These are phyloP conservation scores for Fusarium sp. DNA, from an alignment of 2,329 filamentous ascomycete species.

Conservation along the genomic window DNA sequence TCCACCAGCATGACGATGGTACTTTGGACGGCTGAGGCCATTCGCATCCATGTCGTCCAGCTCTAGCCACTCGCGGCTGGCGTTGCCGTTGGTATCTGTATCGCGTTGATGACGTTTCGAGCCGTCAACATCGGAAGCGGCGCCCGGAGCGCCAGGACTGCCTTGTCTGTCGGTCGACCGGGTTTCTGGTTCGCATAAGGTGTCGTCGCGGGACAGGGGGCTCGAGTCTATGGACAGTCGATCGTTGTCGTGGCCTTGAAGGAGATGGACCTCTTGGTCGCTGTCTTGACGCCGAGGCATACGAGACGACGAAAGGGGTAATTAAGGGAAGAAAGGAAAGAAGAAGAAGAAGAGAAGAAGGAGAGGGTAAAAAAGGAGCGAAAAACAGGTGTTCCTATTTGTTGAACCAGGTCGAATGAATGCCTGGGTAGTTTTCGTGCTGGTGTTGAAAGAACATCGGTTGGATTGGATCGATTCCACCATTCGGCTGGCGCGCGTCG, in stretches of 20 bases:
- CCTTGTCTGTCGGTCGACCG: slow-evolving; percentile 36
- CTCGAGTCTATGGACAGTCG: slow-evolving; percentile 21
- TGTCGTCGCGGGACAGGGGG: slow-evolving; percentile 36
- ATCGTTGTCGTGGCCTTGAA: slow-evolving; percentile 30
- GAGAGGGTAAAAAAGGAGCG: slow-evolving; percentile 14
- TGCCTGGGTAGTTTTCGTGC: slow-evolving; percentile 33
- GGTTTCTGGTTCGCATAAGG: slow-evolving; percentile 43
- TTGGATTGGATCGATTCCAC: slow-evolving; percentile 7
- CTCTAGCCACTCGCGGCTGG: slow-evolving; percentile 39
- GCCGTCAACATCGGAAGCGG: slow-evolving; percentile 42
- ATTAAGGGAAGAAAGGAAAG: slow-evolving; percentile 22
- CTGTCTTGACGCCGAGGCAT: slow-evolving; percentile 37
- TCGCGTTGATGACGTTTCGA: slow-evolving; percentile 47
- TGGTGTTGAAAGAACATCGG: slow-evolving; percentile 37
- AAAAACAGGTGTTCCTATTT: slow-evolving; percentile 26
- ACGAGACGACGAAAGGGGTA: slow-evolving; percentile 4
- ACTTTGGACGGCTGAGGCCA: slow-evolving; percentile 53
- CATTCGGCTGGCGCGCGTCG: slow-evolving; percentile 15
- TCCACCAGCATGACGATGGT: slow-evolving; percentile 58
- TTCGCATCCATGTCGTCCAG: slow-evolving; percentile 55
- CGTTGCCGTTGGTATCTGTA: slow-evolving; percentile 46
- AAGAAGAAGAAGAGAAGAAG: slow-evolving; percentile 15
- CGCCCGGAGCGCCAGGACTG: slow-evolving; percentile 41
- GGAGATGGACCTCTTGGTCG: slow-evolving; percentile 39
- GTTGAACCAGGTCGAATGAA: slow-evolving; percentile 31